phyloP scores from a whole-genome alignment of 768 basidiomycete genomes.

The Favolaschia claudopus region DNA sequence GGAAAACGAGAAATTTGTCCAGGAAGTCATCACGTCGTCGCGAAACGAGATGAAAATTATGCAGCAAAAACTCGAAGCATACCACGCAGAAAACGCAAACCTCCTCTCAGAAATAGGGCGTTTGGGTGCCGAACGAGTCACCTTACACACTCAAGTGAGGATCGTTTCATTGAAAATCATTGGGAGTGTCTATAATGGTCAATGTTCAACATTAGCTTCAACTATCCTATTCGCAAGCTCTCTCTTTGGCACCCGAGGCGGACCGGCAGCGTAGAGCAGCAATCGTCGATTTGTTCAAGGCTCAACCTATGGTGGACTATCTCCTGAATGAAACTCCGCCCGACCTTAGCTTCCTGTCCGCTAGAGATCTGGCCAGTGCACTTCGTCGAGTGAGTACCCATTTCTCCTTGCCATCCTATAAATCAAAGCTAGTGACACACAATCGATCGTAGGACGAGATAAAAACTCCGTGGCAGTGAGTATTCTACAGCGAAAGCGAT shows the following conservation, averaged over 20 bases:
- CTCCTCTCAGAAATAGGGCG: neutral
- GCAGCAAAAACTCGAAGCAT: neutral
- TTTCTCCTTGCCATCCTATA: neutral
- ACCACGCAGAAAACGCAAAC: neutral
- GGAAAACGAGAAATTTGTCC: slow-evolving; percentile 3
- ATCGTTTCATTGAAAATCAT: too few relatives aligned
- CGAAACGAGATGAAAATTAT: neutral
- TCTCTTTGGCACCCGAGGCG: slow-evolving; percentile 28
- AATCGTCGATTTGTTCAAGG: slow-evolving; percentile 22
- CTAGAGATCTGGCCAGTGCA: slow-evolving; percentile 3
- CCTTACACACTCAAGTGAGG: slow-evolving; percentile 16
- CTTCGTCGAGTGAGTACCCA: slow-evolving; percentile 20
- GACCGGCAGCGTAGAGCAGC: slow-evolving; percentile 20
- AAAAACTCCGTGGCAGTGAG: slow-evolving; percentile 1
- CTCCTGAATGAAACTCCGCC: slow-evolving; percentile 26
- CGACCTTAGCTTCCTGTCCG: neutral
- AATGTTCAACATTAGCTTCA: too few relatives aligned
- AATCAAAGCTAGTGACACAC: neutral
- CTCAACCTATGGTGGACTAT: slow-evolving; percentile 13
- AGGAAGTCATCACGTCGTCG: neutral
- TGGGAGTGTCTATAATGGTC: too few relatives aligned
- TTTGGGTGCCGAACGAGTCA: neutral
- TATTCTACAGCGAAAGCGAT: neutral
- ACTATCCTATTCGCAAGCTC: slow-evolving; percentile 28
- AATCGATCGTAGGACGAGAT: neutral